Evolutionary conservation across 306 rosid genomes (phyloP).

Genomic region (Rosa persica): DNA sequence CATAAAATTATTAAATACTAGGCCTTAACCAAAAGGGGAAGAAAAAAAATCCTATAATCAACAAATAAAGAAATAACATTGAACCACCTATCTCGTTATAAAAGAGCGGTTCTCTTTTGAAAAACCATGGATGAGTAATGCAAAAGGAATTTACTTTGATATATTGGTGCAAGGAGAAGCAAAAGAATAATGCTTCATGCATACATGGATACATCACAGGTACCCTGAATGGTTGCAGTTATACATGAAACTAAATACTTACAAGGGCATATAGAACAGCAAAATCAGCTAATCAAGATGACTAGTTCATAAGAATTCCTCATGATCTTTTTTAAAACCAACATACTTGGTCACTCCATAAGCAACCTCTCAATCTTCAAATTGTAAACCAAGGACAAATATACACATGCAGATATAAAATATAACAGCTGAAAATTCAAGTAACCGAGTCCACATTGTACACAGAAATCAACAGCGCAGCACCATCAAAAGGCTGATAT

Average conservation of each 20-base stretch:
- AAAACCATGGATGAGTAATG: not conserved
- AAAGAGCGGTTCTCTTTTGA: not conserved
- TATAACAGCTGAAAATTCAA: not conserved
- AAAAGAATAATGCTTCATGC: not conserved
- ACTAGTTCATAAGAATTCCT: not conserved
- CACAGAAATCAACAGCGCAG: not conserved
- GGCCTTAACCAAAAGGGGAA: not conserved
- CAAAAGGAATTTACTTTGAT: not conserved
- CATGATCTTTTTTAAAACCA: not conserved
- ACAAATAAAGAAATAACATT: not conserved
- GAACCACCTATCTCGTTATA: not conserved
- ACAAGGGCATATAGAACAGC: not conserved
- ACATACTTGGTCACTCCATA: not conserved
- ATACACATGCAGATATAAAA: not conserved
- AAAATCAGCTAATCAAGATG: not conserved
- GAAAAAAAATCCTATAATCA: not conserved
- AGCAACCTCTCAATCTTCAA: not conserved
- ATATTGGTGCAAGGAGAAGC: not conserved
- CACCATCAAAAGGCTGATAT: not conserved
- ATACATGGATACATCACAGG: not conserved
- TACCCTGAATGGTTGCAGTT: not conserved
- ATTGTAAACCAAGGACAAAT: not conserved
- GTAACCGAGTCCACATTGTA: not conserved
- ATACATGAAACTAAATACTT: not conserved
- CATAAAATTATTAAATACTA: not conserved